Evolutionary conservation across 75 land plant species (phyloP).

Genomic region (Cryptomeria japonica): DNA sequence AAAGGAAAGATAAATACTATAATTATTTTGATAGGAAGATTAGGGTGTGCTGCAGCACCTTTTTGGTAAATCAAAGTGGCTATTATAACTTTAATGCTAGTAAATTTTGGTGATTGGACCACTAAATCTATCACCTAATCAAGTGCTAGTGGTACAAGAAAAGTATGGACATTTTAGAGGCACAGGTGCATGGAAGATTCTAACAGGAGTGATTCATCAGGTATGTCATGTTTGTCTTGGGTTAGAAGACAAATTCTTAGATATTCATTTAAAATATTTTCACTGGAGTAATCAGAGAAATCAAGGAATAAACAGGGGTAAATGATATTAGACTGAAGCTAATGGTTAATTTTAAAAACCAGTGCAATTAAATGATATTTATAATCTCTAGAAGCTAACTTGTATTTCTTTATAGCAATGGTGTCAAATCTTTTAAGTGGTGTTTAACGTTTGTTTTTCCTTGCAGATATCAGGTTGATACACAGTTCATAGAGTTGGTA

Average conservation of each 20-base stretch:
- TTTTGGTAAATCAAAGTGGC: background rate
- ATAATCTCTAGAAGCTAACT: background rate
- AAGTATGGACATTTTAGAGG: conserved; percentile 39
- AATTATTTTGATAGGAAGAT: background rate
- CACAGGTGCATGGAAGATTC: conserved; percentile 42
- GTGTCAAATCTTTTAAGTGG: background rate
- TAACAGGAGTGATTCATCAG: conserved; percentile 41
- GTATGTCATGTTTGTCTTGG: conserved; percentile 4
- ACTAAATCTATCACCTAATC: background rate
- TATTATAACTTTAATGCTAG: background rate
- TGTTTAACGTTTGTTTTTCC: background rate
- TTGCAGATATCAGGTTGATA: background rate
- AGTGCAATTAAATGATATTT: background rate
- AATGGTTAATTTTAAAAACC: background rate
- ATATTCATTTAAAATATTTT: conserved; percentile 23
- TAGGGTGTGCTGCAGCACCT: background rate
- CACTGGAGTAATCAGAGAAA: conserved; percentile 52
- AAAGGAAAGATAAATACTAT: background rate
- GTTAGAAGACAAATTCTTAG: background rate
- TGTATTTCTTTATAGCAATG: background rate
- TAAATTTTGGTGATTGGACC: background rate
- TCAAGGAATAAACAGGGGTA: conserved; percentile 70
- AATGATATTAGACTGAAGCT: background rate
- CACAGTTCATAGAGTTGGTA: background rate
- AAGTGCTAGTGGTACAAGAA: conserved; percentile 49